Percentiles rank a stretch among this genome's conserved stretches.
Conservation (phyloP, 2,329 filamentous ascomycete species). For the Claviceps africana region DNA sequence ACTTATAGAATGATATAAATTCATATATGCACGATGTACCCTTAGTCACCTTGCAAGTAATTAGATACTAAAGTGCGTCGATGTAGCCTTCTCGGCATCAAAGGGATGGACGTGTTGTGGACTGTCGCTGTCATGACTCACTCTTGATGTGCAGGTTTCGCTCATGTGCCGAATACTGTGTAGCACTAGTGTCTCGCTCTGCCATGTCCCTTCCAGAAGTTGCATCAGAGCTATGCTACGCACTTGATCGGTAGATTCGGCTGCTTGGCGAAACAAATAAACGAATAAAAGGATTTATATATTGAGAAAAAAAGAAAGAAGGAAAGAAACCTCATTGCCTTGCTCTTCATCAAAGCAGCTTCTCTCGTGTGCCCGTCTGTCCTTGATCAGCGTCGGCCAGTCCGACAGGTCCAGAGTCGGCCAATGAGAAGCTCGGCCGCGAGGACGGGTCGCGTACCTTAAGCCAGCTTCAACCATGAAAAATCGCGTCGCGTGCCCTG, state of each 20-base stretch:
- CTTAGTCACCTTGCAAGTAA: not conserved
- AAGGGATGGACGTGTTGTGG: not conserved
- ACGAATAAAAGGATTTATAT: too few species aligned
- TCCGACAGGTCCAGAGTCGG: not conserved
- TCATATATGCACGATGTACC: too few species aligned
- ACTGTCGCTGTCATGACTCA: not conserved
- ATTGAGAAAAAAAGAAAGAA: too few species aligned
- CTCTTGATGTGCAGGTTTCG: not conserved
- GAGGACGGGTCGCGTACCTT: not conserved
- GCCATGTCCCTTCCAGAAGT: not conserved
- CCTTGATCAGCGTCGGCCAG: too few species aligned
- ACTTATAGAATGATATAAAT: too few species aligned
- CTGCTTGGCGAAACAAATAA: too few species aligned
- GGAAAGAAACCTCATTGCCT: too few species aligned
- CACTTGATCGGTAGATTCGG: not conserved
- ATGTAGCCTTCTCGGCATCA: too few species aligned
- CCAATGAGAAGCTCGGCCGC: conserved; percentile 1
- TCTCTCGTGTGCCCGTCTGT: too few species aligned
- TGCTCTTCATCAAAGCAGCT: too few species aligned
- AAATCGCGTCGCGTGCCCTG: conserved; percentile 2
- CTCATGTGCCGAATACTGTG: not conserved
- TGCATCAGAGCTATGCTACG: too few species aligned
- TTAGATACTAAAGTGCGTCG: too few species aligned
- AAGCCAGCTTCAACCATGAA: not conserved
- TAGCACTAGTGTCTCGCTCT: not conserved